Conservation (phyloP, 495 filamentous ascomycete genomes). For the Parmelia sp. region DNA sequence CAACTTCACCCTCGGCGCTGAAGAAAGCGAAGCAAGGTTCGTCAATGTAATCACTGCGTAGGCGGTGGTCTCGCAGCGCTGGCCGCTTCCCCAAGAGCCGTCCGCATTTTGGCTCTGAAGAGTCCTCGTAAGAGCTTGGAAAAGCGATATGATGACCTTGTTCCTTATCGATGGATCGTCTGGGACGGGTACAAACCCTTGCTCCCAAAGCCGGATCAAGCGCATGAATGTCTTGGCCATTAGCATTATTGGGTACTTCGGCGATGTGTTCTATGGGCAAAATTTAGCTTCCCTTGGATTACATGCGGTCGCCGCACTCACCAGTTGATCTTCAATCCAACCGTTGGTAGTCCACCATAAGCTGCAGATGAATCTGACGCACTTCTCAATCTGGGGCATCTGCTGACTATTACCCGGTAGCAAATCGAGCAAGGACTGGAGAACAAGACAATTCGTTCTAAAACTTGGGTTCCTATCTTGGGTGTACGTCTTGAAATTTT, state of each 20-base stretch:
- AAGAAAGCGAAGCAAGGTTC: slow-evolving; percentile 19
- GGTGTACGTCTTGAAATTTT: slow-evolving; percentile 38
- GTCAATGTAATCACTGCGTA: slow-evolving; percentile 19
- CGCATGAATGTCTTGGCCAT: slow-evolving; percentile 21
- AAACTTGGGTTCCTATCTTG: slow-evolving; percentile 37
- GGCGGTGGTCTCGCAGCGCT: slow-evolving; percentile 21
- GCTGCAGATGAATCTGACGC: slow-evolving; percentile 15
- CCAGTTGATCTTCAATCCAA: slow-evolving; percentile 16
- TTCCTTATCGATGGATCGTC: slow-evolving; percentile 17
- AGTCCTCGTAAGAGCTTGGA: slow-evolving; percentile 22
- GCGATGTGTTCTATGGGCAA: slow-evolving; percentile 11
- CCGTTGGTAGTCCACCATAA: slow-evolving; percentile 25
- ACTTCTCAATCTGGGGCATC: slow-evolving; percentile 18
- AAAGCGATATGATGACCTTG: slow-evolving; percentile 24
- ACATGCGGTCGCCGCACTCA: background rate
- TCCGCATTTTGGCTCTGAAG: slow-evolving; percentile 18
- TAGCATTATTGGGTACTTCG: slow-evolving; percentile 21
- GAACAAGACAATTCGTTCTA: slow-evolving; percentile 41
- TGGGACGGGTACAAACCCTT: slow-evolving; percentile 15
- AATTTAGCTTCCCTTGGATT: background rate
- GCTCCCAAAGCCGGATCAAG: slow-evolving; percentile 18
- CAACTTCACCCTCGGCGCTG: slow-evolving; percentile 18
- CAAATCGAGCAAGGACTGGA: slow-evolving; percentile 31
- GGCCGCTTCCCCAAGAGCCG: slow-evolving; percentile 21
- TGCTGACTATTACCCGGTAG: slow-evolving; percentile 20